Conservation (phyloP, 73 alveolate species). For the Stentor roeselii region DNA sequence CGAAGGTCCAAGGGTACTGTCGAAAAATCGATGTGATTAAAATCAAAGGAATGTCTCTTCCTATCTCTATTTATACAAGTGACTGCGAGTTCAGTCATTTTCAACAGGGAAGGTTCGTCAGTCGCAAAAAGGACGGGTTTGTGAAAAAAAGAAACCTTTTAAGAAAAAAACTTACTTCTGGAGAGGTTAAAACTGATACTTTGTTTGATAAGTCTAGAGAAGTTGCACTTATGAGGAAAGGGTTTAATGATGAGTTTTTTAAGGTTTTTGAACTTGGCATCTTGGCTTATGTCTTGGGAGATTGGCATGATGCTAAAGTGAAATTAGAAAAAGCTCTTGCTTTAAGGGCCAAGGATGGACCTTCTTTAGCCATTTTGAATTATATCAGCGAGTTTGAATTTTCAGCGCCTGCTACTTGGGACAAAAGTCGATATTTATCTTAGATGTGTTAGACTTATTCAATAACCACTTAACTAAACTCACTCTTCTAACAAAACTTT, state of each 20-base stretch:
- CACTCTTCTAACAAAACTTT: too few relatives aligned
- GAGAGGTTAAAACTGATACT: background rate
- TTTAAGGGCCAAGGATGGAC: constrained; percentile 50
- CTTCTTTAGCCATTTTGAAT: constrained; percentile 34
- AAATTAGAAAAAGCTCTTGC: constrained; percentile 34
- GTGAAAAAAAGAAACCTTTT: background rate
- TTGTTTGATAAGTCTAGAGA: constrained; percentile 18
- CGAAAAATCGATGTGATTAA: constrained; percentile 25
- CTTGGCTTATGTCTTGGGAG: constrained; percentile 43
- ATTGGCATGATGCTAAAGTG: constrained; percentile 57
- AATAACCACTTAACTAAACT: too few relatives aligned
- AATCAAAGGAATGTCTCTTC: background rate
- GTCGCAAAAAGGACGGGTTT: background rate
- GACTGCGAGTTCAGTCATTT: background rate
- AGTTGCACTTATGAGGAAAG: constrained; percentile 34
- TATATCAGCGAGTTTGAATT: constrained; percentile 39
- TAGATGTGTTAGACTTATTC: too few relatives aligned
- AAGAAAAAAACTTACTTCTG: background rate
- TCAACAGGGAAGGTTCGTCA: background rate
- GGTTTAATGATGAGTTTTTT: constrained; percentile 24
- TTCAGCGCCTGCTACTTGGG: constrained; percentile 35
- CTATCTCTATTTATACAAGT: background rate
- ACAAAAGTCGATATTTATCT: constrained; percentile 23
- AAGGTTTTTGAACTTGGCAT: constrained; percentile 36
- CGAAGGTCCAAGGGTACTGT: background rate